Evolutionary conservation across 2,329 filamentous ascomycete genomes (phyloP).

Genomic region (Exophiala sideris): DNA sequence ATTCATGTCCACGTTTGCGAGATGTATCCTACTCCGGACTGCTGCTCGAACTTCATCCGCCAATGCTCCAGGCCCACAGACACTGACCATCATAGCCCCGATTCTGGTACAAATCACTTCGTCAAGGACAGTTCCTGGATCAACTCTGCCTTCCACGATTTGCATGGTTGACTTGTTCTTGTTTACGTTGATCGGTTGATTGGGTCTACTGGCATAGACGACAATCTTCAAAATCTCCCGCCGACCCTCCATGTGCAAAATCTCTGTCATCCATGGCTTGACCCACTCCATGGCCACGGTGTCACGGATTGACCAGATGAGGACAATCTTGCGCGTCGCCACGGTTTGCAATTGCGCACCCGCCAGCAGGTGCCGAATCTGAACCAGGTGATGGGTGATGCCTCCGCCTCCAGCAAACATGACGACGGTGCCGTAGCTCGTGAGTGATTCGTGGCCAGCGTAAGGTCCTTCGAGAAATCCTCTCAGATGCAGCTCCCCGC

Average conservation of each 20-base stretch:
- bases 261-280: conserved; percentile 63
- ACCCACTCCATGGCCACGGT: conserved; percentile 62
- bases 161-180: conserved; percentile 57
- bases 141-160: conserved; percentile 60
- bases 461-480: conserved; percentile 64
- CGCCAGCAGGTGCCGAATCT: conserved; percentile 57
- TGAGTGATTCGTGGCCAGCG: conserved; percentile 56
- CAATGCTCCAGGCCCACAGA: conserved; percentile 62
- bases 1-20: conserved; percentile 57
- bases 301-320: conserved; percentile 62
- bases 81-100: conserved; percentile 59
- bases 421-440: conserved; percentile 62
- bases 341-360: conserved; percentile 52
- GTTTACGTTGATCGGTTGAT: conserved; percentile 52
- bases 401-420: conserved; percentile 65
- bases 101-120: conserved; percentile 54
- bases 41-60: conserved; percentile 59
- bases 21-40: conserved; percentile 49
- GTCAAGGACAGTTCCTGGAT: conserved; percentile 54
- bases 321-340: conserved; percentile 57
- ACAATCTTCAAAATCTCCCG: conserved; percentile 59
- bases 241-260: conserved; percentile 57
- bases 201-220: conserved; percentile 62
- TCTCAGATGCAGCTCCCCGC: conserved; percentile 48
- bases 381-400: conserved; percentile 63